Percentiles rank a stretch among this genome's conserved stretches.
Evolutionary conservation across 1,139 yeast genomes (phyloP).

Genomic region (Saccharomyces hybrid): DNA sequence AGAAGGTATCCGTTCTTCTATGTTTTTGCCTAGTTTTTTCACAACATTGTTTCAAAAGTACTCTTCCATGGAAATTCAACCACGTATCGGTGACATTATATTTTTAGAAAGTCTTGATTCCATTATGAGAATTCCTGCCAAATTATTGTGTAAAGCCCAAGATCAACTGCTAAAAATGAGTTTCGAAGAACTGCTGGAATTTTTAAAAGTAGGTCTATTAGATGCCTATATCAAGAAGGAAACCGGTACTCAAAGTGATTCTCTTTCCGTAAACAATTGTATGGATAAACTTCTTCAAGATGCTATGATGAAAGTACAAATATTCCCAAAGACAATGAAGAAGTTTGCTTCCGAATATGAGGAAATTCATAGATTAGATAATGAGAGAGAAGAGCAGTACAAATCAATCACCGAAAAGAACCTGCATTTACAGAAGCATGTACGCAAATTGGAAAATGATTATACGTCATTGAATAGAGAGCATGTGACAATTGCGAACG

Average conservation of each 20-base stretch:
- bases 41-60: constrained; percentile 31
- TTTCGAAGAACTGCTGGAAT: constrained; percentile 69
- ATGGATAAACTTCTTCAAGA: constrained; percentile 64
- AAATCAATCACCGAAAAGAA: constrained; percentile 57
- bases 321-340: constrained; percentile 62
- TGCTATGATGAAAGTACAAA: constrained; percentile 56
- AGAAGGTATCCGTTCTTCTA: constrained; percentile 52
- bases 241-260: constrained; percentile 40
- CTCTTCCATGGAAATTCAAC: constrained; percentile 75
- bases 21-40: constrained; percentile 1
- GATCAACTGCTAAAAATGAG: constrained; percentile 48
- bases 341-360: constrained; percentile 68
- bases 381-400: constrained; percentile 60
- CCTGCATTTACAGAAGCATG: constrained; percentile 65
- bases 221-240: constrained; percentile 39
- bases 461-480: constrained; percentile 68
- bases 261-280: constrained; percentile 20
- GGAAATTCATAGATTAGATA: constrained; percentile 63
- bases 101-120: constrained; percentile 87
- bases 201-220: constrained; percentile 68
- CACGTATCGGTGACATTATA: constrained; percentile 75
- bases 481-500: constrained; percentile 72
- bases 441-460: constrained; percentile 64
- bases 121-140: constrained; percentile 69
- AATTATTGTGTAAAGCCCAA: constrained; percentile 64